Conservation (phyloP, 2,329 filamentous ascomycete genomes). For the Hymenoscyphus scutula region DNA sequence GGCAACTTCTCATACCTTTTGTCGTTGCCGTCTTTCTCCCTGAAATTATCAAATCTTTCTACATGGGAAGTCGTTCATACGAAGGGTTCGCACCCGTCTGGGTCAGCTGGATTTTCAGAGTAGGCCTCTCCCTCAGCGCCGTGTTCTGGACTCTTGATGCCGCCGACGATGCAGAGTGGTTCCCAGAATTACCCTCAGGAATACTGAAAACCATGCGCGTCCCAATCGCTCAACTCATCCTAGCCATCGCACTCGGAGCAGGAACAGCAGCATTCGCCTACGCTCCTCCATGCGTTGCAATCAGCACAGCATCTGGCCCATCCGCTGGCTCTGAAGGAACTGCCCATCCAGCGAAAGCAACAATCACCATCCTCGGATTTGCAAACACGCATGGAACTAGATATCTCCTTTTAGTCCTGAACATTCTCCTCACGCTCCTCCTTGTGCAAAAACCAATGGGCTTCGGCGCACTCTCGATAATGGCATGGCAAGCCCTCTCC, state of each 20-base stretch:
- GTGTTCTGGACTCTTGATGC: constrained; percentile 87
- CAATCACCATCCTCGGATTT: constrained; percentile 83
- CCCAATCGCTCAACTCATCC: constrained; percentile 73
- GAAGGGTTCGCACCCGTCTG: constrained; percentile 81
- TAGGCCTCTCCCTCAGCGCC: constrained; percentile 72
- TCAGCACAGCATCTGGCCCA: constrained; percentile 48
- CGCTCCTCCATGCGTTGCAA: constrained; percentile 79
- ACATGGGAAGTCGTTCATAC: constrained; percentile 78
- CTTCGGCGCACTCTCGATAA: constrained; percentile 74
- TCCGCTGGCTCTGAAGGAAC: constrained; percentile 21
- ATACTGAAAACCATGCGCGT: constrained; percentile 72
- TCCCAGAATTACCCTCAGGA: constrained; percentile 55
- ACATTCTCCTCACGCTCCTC: constrained; percentile 72
- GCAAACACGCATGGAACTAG: constrained; percentile 90
- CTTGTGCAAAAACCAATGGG: constrained; percentile 95
- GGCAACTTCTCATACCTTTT: constrained; percentile 83
- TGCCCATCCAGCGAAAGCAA: constrained; percentile 40
- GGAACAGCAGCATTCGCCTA: constrained; percentile 83
- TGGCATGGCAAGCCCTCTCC: constrained; percentile 86
- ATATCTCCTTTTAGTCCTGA: constrained; percentile 79
- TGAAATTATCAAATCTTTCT: constrained; percentile 74
- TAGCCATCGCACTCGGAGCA: constrained; percentile 77
- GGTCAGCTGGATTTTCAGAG: constrained; percentile 77
- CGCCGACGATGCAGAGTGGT: constrained; percentile 82
- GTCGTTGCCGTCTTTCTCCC: constrained; percentile 70